Base-by-base conservation (phyloP, 805 yeast genomes). In the Yarrowia sp. region DNA sequence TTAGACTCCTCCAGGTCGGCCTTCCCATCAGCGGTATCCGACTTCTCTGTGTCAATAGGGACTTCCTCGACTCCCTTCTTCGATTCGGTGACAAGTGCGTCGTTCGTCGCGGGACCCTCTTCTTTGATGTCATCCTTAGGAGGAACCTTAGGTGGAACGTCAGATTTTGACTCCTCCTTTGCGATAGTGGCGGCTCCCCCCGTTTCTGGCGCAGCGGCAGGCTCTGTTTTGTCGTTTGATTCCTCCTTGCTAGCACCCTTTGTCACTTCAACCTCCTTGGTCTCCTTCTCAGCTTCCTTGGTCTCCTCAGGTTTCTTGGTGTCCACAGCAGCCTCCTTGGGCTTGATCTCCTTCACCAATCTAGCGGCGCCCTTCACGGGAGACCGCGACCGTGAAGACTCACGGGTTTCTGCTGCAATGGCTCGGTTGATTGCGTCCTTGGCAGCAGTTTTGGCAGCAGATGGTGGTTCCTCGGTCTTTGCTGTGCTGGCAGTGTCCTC, bases 231-330 rank as follows among this genome's bases (percentile, higher is more conserved):
- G 7, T 36, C 67, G 66, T 30, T 71, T 21, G 66, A 68, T 22
- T 62, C 71, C n/a, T 19, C 26, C 36, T 17, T 36, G 5, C 2
- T 10, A 32, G 17, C n/a, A n/a, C n/a, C n/a, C n/a, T n/a, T n/a
- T n/a, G n/a, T n/a, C n/a, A n/a, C n/a, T n/a, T n/a, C n/a, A n/a
- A n/a, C n/a, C n/a, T n/a, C n/a, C n/a, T n/a, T n/a, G n/a, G n/a
- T n/a, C 44, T 19, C 8, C 30, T 26, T 8, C 30, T 26, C 30
- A 5, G 4, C 67, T 14, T 66, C 68, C 33, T 70, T 61, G 12
- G 63, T 58, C 8, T 66, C 76, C 16, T 70, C 72, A 44, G 67
- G 71, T 48, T 70, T 78, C 33, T 70, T 78, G 33, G 30, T 26
- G 8, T 26, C 30, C 8, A 5, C 8, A 4, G 4, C 72, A 44